These are phyloP conservation scores for Phytophthora palmivora DNA, from an alignment of 352 stramenopile species.

Conservation along the genomic window DNA sequence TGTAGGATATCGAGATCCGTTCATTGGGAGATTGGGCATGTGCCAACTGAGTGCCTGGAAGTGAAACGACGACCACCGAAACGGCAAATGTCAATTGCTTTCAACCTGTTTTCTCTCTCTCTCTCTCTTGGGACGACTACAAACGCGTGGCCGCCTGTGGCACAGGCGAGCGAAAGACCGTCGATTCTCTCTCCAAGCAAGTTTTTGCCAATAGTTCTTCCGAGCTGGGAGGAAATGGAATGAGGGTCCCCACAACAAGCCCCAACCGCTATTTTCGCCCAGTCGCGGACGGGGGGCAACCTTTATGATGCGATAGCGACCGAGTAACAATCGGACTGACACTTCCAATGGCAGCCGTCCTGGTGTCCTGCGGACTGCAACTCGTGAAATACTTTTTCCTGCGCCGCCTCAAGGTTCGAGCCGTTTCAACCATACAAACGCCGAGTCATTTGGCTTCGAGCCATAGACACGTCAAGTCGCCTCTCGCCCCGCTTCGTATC, in stretches of 20 bases:
- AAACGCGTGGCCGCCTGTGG: constrained; percentile 42
- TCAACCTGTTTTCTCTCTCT: constrained; percentile 11
- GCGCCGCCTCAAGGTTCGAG: background rate
- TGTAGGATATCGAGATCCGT: constrained; percentile 30
- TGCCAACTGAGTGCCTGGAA: constrained; percentile 2
- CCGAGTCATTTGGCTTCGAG: background rate
- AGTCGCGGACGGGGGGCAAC: constrained; percentile 7
- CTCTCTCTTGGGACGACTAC: constrained; percentile 35
- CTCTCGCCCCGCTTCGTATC: constrained; percentile 24
- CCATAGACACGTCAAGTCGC: constrained; percentile 31
- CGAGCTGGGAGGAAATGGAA: constrained; percentile 35
- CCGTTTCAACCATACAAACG: constrained; percentile 13
- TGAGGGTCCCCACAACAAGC: constrained; percentile 11
- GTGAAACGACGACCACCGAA: constrained; percentile 32
- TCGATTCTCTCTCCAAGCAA: constrained; percentile 11
- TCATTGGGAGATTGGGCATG: constrained; percentile 37
- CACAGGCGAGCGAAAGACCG: constrained; percentile 29
- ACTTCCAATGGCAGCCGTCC: constrained; percentile 6
- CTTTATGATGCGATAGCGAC: constrained; percentile 2
- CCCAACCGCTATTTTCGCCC: constrained; percentile 23
- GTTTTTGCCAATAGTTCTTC: constrained; percentile 24
- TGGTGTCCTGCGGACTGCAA: constrained; percentile 22
- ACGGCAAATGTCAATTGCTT: constrained; percentile 19
- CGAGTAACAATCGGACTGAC: background rate
- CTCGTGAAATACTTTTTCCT: constrained; percentile 23